Base-by-base conservation (phyloP, 352 stramenopile genomes). In the Phytophthora litchii region DNA sequence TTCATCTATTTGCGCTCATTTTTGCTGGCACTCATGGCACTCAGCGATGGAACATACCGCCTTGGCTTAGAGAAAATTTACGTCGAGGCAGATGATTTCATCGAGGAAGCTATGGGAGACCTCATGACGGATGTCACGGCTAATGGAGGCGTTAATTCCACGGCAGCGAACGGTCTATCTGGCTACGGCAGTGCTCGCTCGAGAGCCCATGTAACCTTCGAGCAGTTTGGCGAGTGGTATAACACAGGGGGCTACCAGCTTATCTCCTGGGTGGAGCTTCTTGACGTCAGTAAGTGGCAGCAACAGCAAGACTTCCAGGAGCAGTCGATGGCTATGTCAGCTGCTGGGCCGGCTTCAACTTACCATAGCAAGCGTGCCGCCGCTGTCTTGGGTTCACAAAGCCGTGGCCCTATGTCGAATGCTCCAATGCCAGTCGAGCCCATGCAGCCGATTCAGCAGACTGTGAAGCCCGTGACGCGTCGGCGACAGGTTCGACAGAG, bases 161-260 rank as follows among this genome's bases (percentile, higher is more conserved):
- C 50, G 29, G 63, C 67, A 3, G 31, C 38, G 2, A 72, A 59
- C 31, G 72, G 69, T 6, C 77, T 85, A 17, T 75, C 81, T 3
- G 80, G 68, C 1, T 93, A 88, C 29, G 83, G 81, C 19, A 91
- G 78, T 43, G 77, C 82, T 1, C 78, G 78, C 5, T 89, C 82
- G 7, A 69, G 81, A 8, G 72, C 76, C 11, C 72, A 86, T 41
- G 79, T 97, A 14, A 96, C 90, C 3, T 97, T 97, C 54, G 82
- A 96, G 46, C 86, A 95, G 58, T 95, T 97, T 72, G 89, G 88
- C 16, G 88, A 94, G 42, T 96, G 87, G 87, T 96, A 96, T 58
- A 96, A 96, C 54, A 84, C 77, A 3, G 78, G 85, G 7, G 87
- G 87, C 1, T 91, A 88, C 53, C 67, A 92, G 41, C 70, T 91